Evolutionary conservation across 2,329 filamentous ascomycete species (phyloP).

Genomic region (Penicillium glabrum): DNA sequence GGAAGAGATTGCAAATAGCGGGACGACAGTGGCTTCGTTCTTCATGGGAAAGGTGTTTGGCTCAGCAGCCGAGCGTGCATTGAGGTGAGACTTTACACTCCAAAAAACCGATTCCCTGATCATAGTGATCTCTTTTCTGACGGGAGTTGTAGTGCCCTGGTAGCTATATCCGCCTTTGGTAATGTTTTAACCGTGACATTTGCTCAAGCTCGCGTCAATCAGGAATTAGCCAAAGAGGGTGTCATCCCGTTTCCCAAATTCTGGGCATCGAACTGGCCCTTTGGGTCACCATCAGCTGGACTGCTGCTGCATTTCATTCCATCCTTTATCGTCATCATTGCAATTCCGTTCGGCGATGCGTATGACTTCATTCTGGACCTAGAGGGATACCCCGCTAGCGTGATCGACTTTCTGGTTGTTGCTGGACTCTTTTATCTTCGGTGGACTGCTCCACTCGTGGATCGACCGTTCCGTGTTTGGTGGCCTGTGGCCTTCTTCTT

Average conservation of each 20-base stretch:
- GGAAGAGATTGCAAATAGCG: constrained; percentile 42
- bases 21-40: constrained; percentile 43
- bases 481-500: constrained; percentile 50
- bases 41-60: constrained; percentile 48
- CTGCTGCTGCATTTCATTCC: constrained; percentile 65
- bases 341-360: constrained; percentile 57
- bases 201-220: constrained; percentile 65
- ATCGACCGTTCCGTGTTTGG: constrained; percentile 46
- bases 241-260: constrained; percentile 63
- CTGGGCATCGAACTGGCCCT: constrained; percentile 64
- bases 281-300: constrained; percentile 62
- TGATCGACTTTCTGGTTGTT: constrained; percentile 34
- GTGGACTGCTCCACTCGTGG: constrained; percentile 35
- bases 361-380: constrained; percentile 34
- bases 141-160: constrained; percentile 58
- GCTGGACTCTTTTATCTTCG: constrained; percentile 43
- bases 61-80: constrained; percentile 25
- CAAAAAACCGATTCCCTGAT: not conserved
- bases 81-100: constrained; percentile 41
- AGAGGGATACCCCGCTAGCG: constrained; percentile 31
- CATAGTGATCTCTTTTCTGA: not conserved
- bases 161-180: constrained; percentile 66
- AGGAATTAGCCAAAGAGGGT: constrained; percentile 66
- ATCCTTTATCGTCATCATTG: constrained; percentile 65
- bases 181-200: constrained; percentile 69